Conservation (phyloP, 805 yeast species). For the Kodamaea neixiangensis region DNA sequence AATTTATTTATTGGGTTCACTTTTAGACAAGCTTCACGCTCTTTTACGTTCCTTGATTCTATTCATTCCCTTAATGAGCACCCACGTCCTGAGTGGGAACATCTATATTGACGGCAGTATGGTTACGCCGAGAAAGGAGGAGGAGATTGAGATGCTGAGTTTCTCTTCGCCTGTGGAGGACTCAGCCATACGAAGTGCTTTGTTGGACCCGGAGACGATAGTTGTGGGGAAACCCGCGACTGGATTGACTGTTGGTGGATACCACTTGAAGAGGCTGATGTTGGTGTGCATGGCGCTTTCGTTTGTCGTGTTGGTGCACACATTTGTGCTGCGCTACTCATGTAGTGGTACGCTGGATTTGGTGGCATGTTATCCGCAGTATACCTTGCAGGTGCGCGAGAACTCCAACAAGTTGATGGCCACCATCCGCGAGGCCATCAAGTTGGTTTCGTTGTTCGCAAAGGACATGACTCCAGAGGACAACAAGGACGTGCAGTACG, state of each 20-base stretch:
- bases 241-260: not conserved
- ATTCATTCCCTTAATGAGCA: not conserved
- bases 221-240: not conserved
- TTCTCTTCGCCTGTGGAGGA: not conserved
- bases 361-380: slow-evolving; percentile 43
- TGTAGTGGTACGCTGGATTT: slow-evolving; percentile 6
- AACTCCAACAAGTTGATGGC: slow-evolving; percentile 32
- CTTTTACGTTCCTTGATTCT: not conserved
- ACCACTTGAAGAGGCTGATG: slow-evolving; percentile 4
- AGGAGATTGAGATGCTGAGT: slow-evolving; percentile 3
- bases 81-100: slow-evolving; percentile 3
- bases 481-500: slow-evolving; percentile 11
- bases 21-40: not conserved
- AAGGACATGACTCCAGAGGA: slow-evolving; percentile 34
- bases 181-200: not conserved
- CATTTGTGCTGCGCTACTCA: slow-evolving; percentile 5
- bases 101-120: not conserved
- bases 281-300: slow-evolving; percentile 6
- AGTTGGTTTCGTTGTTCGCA: slow-evolving; percentile 46
- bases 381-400: slow-evolving; percentile 41
- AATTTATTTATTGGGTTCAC: too few species aligned
- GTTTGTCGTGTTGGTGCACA: slow-evolving; percentile 3
- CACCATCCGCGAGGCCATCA: slow-evolving; percentile 42
- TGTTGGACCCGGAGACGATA: not conserved
- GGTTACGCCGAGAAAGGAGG: not conserved